Base-by-base conservation (phyloP, 495 filamentous ascomycete species). In the Talaromyces trachyspermus region DNA sequence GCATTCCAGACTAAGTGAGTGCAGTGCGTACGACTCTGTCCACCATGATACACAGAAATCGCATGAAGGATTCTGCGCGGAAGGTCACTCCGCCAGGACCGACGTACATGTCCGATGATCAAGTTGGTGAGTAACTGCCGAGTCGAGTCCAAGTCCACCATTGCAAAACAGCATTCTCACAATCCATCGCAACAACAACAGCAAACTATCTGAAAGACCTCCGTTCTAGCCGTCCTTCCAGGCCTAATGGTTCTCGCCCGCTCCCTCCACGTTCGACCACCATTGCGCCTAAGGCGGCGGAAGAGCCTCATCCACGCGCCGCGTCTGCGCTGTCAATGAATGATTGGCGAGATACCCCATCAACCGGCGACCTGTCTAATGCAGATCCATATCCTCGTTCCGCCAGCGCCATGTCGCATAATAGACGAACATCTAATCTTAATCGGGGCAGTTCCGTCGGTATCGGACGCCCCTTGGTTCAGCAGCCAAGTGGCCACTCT, bases 51-150 rank as follows among this genome's bases (percentile, higher is more conserved):
- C 62, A 68, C 43, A 63, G 66, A 56, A 62, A 69, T 33, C 59
- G 57, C 49, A 50, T 54, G 46, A 69, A 63, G 54, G 69, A 72
- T 43, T 60, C 60, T 49, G 62, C 65, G 49, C 64, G 79, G 53
- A 86, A 83, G 70, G 77, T 79, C 52, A 81, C 81, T 37, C 83
- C 84, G 51, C 83, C 86, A 18, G 81, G 81, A 29, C 83, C 86
- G 19, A 75, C 78, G 30, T 94, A 87, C 68, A 95, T 95, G 89
- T 80, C 81, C 27, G 80, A 80, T 60, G 81, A 90, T 37, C 88
- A 95, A 67, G 83, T 94, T 62, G 85, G 89, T 95, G 69, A 73
- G 79, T 29, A 54, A 53, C 37, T 35, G 8, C 15, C 14, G 17
- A 38, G 35, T 26, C 48, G 29, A 18, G 49, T 52, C 33, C n/a